Evolutionary conservation across 78 protist genomes (phyloP).

Genomic region (Dictyostelium capitatum): DNA sequence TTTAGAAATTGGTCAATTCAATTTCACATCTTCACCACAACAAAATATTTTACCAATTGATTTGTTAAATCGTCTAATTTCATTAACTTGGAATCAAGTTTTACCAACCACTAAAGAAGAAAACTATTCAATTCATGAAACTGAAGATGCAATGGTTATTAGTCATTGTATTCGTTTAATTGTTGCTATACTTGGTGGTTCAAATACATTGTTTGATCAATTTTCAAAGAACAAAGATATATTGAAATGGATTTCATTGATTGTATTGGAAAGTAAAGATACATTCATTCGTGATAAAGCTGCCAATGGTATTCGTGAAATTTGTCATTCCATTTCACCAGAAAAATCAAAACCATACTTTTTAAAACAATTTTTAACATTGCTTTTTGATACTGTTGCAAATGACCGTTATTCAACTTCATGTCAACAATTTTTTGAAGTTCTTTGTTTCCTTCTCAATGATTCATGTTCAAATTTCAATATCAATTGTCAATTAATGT

Average conservation of each 20-base stretch:
- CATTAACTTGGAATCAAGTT: slow-evolving; percentile 58
- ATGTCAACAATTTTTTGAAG: slow-evolving; percentile 35
- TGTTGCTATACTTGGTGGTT: neutral
- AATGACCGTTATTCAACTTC: slow-evolving; percentile 16
- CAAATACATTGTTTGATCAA: neutral
- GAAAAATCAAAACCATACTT: slow-evolving; percentile 20
- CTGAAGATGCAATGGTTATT: slow-evolving; percentile 66
- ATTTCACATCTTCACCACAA: neutral
- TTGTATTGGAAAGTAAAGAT: slow-evolving; percentile 33
- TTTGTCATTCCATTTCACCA: neutral
- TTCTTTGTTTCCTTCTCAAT: neutral
- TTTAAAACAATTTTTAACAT: slow-evolving; percentile 18
- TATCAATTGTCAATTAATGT: neutral
- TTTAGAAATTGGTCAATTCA: slow-evolving; percentile 21
- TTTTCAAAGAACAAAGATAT: slow-evolving; percentile 5
- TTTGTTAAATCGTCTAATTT: slow-evolving; percentile 25
- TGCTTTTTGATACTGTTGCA: slow-evolving; percentile 22
- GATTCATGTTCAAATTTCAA: slow-evolving; percentile 14
- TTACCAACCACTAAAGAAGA: slow-evolving; percentile 18
- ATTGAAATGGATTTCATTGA: slow-evolving; percentile 28
- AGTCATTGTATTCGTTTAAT: slow-evolving; percentile 2
- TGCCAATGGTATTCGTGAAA: neutral
- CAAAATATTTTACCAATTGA: neutral
- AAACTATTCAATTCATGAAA: slow-evolving; percentile 32
- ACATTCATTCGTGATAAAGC: slow-evolving; percentile 34